Evolutionary conservation across 352 stramenopile genomes (phyloP).

Genomic region (Phytopythium mirpurense): DNA sequence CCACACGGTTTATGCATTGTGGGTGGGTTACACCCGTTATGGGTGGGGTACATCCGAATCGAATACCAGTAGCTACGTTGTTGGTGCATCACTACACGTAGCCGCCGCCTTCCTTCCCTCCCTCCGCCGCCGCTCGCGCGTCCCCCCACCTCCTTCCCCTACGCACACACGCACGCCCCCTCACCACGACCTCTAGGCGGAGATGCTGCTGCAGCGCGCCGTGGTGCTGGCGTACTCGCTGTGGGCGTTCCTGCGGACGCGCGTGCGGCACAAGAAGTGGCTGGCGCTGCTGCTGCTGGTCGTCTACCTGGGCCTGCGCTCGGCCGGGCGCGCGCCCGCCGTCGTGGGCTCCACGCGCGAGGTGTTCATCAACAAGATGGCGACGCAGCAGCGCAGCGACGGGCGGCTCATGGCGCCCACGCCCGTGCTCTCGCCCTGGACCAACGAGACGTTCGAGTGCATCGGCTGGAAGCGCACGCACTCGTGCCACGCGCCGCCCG

Average conservation of each 20-base stretch:
- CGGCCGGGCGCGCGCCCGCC: conserved; percentile 38
- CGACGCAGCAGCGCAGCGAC: conserved; percentile 56
- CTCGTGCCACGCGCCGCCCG: conserved; percentile 42
- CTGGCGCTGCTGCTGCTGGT: conserved; percentile 37
- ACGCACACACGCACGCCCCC: too few species aligned
- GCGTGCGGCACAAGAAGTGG: conserved; percentile 70
- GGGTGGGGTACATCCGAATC: too few species aligned
- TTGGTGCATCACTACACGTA: too few species aligned
- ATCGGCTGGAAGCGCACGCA: conserved; percentile 82
- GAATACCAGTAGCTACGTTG: too few species aligned
- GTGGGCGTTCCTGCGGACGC: conserved; percentile 50
- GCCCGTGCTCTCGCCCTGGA: conserved; percentile 55
- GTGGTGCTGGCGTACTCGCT: conserved; percentile 61
- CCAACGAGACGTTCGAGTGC: conserved; percentile 77
- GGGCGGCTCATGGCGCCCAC: conserved; percentile 55
- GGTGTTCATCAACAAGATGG: conserved; percentile 74
- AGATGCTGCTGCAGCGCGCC: conserved; percentile 69
- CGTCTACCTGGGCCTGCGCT: conserved; percentile 55
- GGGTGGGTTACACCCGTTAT: too few species aligned
- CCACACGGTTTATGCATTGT: too few species aligned
- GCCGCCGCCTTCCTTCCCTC: too few species aligned
- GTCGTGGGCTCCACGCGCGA: conserved; percentile 55
- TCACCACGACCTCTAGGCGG: too few species aligned
- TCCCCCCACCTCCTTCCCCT: too few species aligned
- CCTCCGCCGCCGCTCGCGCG: too few species aligned